phyloP scores from a whole-genome alignment of 305 asterid species.

The Rubia peregrina region DNA sequence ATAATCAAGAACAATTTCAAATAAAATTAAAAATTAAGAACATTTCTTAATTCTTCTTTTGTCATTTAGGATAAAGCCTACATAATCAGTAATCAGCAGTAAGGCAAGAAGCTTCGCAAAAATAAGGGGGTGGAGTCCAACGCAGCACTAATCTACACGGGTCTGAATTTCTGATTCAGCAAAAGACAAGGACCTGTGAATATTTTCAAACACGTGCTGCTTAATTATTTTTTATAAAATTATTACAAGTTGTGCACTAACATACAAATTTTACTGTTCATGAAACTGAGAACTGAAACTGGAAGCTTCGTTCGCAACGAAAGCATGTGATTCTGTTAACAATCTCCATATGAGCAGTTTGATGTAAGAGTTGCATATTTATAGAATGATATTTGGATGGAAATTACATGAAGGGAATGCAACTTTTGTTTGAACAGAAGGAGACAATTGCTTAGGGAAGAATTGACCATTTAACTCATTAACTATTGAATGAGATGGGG shows the following conservation, averaged over 20 bases:
- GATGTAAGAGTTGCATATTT: not conserved
- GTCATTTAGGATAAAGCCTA: not conserved
- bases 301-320: not conserved
- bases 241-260: not conserved
- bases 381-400: not conserved
- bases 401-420: too few species aligned
- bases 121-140: not conserved
- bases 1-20: too few species aligned
- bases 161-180: not conserved
- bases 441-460: too few species aligned
- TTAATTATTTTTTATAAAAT: not conserved
- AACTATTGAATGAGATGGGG: too few species aligned
- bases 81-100: not conserved
- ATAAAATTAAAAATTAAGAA: too few species aligned
- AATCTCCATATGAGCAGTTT: not conserved
- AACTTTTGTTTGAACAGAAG: not conserved
- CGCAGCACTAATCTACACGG: not conserved
- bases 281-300: not conserved
- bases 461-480: too few species aligned
- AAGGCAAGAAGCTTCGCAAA: not conserved
- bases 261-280: not conserved
- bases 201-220: not conserved
- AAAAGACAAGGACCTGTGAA: not conserved
- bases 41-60: not conserved
- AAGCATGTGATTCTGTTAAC: not conserved